Base-by-base conservation (phyloP, 768 basidiomycete species). In the Calvatia gigantea region DNA sequence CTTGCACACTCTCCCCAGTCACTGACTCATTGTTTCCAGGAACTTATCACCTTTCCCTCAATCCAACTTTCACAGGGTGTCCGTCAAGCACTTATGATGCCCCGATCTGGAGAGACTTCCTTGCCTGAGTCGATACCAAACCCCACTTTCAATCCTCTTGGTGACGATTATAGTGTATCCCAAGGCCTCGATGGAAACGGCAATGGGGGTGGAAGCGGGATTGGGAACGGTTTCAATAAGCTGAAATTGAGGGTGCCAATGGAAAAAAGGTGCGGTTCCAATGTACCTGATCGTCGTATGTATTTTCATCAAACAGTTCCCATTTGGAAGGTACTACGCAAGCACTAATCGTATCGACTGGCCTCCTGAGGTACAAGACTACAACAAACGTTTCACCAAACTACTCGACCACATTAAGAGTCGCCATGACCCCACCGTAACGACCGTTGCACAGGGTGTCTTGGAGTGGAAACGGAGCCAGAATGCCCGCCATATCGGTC, bases 381-480 rank as follows among this genome's bases (percentile, higher is more conserved):
- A 93, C 75, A 98, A 98, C 70, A 82, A 84, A 23, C 79, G 84
- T 6, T 98, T 99, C 75, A 99, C 97, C 4, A 87, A 86, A 61
- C 70, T 84, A 32, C 79, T 98, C 7, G 88, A 95, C 43, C 75
- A 83, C 21, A 95, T 99, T 78, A 99, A 99, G 75, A 83, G 79
- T 54, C 79, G 97, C 9, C 97, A 99, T 70, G 96, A 98, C 65
- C 96, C 96, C 0, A 98, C 97, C 0, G 97, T 98, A 6, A 95
- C 96, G 5, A 97, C 95, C 6, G 91, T 98, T 54, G 94, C 92
- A 0, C 94, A 96, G 70, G 96, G 96, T 45, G 90, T 99, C 3
- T 76, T 98, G 57, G 96, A 99, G 68, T 98, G 94, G 94, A 98
- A 98, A 67, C 79, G 84, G 31, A 77, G 74, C 56, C 83, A 83